A percentile compares a stretch with the other conserved stretches of the same genome.
phyloP scores from a whole-genome alignment of 2,329 filamentous ascomycete species.

The Xylariaceae sp. region DNA sequence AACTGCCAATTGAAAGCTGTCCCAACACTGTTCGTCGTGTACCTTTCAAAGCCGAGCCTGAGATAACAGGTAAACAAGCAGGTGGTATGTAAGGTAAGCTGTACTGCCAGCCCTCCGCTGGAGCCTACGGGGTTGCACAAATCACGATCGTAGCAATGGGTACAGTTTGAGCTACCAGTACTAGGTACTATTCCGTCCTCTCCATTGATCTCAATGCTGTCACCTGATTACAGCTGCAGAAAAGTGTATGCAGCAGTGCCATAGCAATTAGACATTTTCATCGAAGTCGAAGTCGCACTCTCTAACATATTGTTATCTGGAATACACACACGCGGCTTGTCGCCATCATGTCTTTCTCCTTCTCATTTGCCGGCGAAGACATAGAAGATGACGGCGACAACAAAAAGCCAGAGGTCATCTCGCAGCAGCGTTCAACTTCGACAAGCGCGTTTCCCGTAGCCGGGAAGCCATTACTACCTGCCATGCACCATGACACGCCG shows the following conservation, averaged over 20 bases:
- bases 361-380: slow-evolving; percentile 61
- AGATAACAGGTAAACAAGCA: no score
- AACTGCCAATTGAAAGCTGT: no score
- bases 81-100: no score
- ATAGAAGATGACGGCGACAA: slow-evolving; percentile 48
- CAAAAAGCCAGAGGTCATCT: slow-evolving; percentile 14
- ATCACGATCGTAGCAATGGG: no score
- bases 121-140: no score
- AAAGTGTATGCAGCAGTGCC: not conserved
- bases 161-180: no score
- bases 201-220: not conserved
- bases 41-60: no score
- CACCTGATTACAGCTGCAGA: not conserved
- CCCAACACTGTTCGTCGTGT: no score
- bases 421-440: slow-evolving; percentile 23
- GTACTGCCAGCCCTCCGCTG: no score
- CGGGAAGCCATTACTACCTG: slow-evolving; percentile 56
- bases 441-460: slow-evolving; percentile 57
- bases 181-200: no score
- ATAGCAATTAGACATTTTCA: not conserved
- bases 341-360: slow-evolving; percentile 48
- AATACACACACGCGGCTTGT: not conserved
- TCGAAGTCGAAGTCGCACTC: not conserved
- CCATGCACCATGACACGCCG: slow-evolving; percentile 47
- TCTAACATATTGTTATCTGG: not conserved